Evolutionary conservation across 2,329 filamentous ascomycete genomes (phyloP), one percentile per base, ranked within the genome.

Genomic region (Ceratocystis variospora): DNA sequence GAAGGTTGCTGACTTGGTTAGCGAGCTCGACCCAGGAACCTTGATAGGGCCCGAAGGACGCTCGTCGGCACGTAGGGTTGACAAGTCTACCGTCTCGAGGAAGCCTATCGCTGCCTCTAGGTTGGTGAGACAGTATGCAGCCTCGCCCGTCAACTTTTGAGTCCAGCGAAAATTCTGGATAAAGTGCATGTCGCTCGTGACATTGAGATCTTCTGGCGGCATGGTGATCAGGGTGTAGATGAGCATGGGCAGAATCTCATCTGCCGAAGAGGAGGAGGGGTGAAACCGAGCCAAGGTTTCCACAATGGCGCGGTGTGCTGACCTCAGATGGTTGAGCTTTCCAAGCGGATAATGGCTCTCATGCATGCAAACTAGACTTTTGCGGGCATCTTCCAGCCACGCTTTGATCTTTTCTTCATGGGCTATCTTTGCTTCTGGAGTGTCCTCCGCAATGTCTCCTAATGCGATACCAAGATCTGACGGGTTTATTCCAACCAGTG

Each of bases 181-280:
- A 74, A 97, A 99, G 71, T 88, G 85, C n/a, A 95, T 79, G 74
- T 99, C 95, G 78, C 93, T 97, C 72, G 96, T 90, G 66, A 92
- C 87, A 74, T 92, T 89, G 61, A 97, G 86, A 44, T 87, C 84
- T 74, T 94, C 89, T 0, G 92, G 88, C 0, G 90, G 87, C 57
- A 92, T 87, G 2, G 91, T 96, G 73, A 99, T 95, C 68, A 99
- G 82, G 0, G 91, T 90, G 77, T 96, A 99, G 69, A 99, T 99
- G 69, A 99, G 81, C 75, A 96, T 96, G 0, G 94, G 94, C 74
- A 99, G 86, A 65, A 99, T 95, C 76, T 97, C 94, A 73, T 99
- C 94, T 2, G 94, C 94, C 0, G 94, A 97, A 0, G 94, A 96
- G 0, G 92, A 86, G 15, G 64, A 65, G 19, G 83, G 84, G 69